A percentile compares a stretch with the other conserved stretches of the same genome.
Conservation (phyloP, 176 grass and related monocot genomes). For the Cenchrus purpureus region DNA sequence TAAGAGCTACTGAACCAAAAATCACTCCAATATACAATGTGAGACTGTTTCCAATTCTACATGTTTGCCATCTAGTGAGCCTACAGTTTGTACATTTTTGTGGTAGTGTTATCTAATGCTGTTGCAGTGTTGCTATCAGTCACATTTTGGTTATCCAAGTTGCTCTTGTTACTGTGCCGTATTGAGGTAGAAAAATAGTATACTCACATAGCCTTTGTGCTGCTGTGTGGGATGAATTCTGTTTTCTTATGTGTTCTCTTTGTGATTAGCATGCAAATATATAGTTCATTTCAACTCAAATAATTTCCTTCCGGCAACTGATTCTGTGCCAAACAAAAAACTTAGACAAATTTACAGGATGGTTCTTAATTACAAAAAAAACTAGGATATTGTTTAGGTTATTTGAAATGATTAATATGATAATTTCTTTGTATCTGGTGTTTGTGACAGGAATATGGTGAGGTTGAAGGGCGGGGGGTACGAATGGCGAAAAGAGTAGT, state of each 20-base stretch:
- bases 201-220: conserved; percentile 1
- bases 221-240: not conserved
- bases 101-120: not conserved
- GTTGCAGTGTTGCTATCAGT: not conserved
- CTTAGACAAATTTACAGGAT: not conserved
- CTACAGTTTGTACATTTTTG: conserved; percentile 17
- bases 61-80: not conserved
- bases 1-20: conserved; percentile 79
- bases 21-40: conserved; percentile 85
- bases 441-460: conserved; percentile 76
- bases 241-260: not conserved
- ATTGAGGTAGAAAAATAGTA: conserved; percentile 2
- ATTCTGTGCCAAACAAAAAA: not conserved
- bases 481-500: conserved; percentile 93
- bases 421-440: conserved; percentile 10
- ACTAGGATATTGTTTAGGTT: not conserved
- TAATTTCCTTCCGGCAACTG: not conserved
- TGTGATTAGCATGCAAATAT: not conserved
- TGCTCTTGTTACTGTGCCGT: not conserved
- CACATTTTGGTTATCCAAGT: conserved; percentile 23
- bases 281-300: not conserved
- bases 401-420: conserved; percentile 8
- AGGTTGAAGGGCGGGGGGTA: conserved; percentile 85
- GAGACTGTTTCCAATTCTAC: conserved; percentile 43
- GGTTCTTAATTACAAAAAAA: conserved; percentile 9